A percentile compares a stretch with the other conserved stretches of the same genome.
Conservation (phyloP, 1,284 basidiomycete species). For the Sanghuangporus sanghuang region DNA sequence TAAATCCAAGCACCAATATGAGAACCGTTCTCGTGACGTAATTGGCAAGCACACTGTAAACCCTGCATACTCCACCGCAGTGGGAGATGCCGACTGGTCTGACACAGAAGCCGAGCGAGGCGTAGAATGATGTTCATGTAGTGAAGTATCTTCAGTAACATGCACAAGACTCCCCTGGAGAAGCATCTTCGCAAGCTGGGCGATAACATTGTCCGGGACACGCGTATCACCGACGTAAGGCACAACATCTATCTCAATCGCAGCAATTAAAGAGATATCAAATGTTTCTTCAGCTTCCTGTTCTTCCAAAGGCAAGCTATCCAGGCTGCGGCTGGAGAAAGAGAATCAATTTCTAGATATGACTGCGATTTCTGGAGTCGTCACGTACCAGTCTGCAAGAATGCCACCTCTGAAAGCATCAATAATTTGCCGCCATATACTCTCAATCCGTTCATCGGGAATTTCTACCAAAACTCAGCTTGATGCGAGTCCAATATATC, state of each 20-base stretch:
- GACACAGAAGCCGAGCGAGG: conserved; percentile 17
- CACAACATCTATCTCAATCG: conserved; percentile 74
- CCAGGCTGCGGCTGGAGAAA: conserved; percentile 44
- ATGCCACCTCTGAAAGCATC: conserved; percentile 81
- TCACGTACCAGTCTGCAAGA: conserved; percentile 75
- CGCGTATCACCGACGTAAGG: conserved; percentile 66
- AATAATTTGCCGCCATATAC: conserved; percentile 83
- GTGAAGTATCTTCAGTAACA: conserved; percentile 29
- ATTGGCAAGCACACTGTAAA: conserved; percentile 55
- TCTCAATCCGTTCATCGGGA: conserved; percentile 57
- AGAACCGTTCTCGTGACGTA: conserved; percentile 76
- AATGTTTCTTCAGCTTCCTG: conserved; percentile 85
- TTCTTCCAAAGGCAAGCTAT: conserved; percentile 52
- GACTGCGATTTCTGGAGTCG: background rate
- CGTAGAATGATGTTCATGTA: conserved; percentile 20
- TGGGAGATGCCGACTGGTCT: conserved; percentile 24
- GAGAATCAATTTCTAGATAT: background rate
- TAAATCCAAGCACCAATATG: conserved; percentile 93
- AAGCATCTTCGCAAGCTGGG: conserved; percentile 67
- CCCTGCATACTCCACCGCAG: conserved; percentile 40
- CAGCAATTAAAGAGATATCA: conserved; percentile 75
- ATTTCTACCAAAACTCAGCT: conserved; percentile 38
- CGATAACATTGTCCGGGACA: conserved; percentile 72
- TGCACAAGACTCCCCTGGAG: conserved; percentile 75
- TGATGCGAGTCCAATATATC: background rate